Conservation (phyloP, 495 filamentous ascomycete genomes). For the Lichina pygmaea region DNA sequence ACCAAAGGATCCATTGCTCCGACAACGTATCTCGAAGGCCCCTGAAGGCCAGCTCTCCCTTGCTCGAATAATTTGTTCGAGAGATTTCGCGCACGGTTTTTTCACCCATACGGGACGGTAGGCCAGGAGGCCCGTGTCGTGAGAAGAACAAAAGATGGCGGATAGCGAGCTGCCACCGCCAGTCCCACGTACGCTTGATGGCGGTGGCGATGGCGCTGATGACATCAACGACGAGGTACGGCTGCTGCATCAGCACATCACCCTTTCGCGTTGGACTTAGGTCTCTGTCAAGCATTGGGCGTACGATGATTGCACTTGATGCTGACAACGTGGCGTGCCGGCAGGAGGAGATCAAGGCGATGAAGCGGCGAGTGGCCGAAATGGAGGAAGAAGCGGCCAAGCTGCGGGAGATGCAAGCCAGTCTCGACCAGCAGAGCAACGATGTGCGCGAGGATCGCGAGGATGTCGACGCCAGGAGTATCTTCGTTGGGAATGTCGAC, state of each 20-base stretch:
- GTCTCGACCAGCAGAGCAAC: constrained; percentile 57
- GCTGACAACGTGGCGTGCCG: neutral
- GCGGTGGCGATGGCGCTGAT: constrained; percentile 3
- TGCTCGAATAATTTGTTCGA: too few species aligned
- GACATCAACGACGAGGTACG: constrained; percentile 4
- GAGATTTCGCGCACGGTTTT: too few species aligned
- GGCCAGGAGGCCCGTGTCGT: too few species aligned
- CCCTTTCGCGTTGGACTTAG: neutral
- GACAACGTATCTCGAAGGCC: too few species aligned
- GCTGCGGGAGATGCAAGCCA: constrained; percentile 86
- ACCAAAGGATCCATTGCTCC: too few species aligned
- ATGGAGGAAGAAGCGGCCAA: constrained; percentile 98
- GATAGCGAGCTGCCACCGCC: too few species aligned
- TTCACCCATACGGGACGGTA: too few species aligned
- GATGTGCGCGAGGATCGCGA: constrained; percentile 79
- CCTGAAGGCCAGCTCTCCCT: too few species aligned
- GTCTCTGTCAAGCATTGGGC: neutral
- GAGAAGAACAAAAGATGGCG: too few species aligned
- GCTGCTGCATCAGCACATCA: neutral
- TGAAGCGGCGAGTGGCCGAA: constrained; percentile 94
- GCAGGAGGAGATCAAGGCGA: constrained; percentile 84
- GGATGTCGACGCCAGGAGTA: constrained; percentile 80
- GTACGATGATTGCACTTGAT: neutral
- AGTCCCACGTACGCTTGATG: too few species aligned
- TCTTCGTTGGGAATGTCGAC: constrained; percentile 98